Conservation (phyloP, 306 rosid species). For the Ceratonia siliqua region DNA sequence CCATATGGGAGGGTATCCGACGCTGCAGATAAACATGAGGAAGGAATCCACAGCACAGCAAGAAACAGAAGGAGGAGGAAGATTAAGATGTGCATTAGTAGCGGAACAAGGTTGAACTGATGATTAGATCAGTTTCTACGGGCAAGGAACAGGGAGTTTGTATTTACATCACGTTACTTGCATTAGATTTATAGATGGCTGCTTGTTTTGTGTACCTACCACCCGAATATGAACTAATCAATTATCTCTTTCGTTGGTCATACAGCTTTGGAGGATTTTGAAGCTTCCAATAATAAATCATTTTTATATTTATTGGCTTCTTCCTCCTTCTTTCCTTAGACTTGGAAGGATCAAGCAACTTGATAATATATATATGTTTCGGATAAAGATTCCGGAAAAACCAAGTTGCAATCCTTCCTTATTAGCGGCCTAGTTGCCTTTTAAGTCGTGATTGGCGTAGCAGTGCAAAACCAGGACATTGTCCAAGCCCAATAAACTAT, state of each 20-base stretch:
- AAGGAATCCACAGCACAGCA: neutral
- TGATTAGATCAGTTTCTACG: neutral
- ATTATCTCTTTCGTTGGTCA: too few relatives aligned
- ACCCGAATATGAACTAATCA: neutral
- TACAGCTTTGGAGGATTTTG: neutral
- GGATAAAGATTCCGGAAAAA: too few relatives aligned
- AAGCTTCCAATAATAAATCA: neutral
- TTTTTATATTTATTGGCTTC: neutral
- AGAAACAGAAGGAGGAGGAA: constrained; percentile 28
- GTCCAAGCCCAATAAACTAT: too few relatives aligned
- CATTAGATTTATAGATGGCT: too few relatives aligned
- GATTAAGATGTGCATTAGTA: constrained; percentile 30
- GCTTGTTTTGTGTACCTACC: neutral
- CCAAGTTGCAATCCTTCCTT: too few relatives aligned
- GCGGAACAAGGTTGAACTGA: neutral
- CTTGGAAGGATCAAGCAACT: neutral
- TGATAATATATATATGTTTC: too few relatives aligned
- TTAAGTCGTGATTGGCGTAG: too few relatives aligned
- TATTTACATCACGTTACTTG: too few relatives aligned
- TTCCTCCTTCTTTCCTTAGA: neutral
- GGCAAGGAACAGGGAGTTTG: too few relatives aligned
- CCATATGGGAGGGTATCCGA: constrained; percentile 35
- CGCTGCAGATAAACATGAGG: constrained; percentile 31
- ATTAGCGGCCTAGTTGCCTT: too few relatives aligned
- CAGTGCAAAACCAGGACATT: too few relatives aligned